Conservation (phyloP, 2,329 filamentous ascomycete species). For the Microthyrium microscopicum region DNA sequence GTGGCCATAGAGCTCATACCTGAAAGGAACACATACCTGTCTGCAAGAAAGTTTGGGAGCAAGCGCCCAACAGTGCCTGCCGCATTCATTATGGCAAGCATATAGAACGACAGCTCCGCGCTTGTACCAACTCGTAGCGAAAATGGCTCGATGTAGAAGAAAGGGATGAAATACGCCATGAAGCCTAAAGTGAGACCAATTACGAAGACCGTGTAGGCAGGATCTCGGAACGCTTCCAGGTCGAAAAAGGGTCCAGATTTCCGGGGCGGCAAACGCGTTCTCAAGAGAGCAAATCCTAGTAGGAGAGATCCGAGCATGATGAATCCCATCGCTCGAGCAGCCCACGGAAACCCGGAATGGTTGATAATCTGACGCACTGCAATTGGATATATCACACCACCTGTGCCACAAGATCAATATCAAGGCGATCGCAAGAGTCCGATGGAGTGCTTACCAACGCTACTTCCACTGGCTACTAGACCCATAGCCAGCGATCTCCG, state of each 20-base stretch:
- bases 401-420: constrained; percentile 8
- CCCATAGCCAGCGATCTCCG: constrained; percentile 21
- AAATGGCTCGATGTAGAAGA: constrained; percentile 27
- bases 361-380: constrained; percentile 8
- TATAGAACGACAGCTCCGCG: constrained; percentile 28
- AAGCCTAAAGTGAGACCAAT: constrained; percentile 27
- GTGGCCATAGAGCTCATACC: too few relatives aligned
- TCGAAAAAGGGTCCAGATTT: constrained; percentile 27
- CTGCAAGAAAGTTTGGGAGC: constrained; percentile 29
- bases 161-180: constrained; percentile 29
- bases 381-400: constrained; percentile 27
- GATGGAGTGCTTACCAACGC: constrained; percentile 15
- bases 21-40: too few relatives aligned
- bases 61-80: constrained; percentile 33
- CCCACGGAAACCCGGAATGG: constrained; percentile 16
- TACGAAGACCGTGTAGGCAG: constrained; percentile 24
- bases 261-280: constrained; percentile 25
- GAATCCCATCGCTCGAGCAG: constrained; percentile 14
- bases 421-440: not conserved
- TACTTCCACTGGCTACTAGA: constrained; percentile 26
- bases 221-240: constrained; percentile 23
- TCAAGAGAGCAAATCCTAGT: constrained; percentile 16
- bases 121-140: constrained; percentile 24
- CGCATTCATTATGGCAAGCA: constrained; percentile 35
- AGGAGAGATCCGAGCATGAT: constrained; percentile 16